Base-by-base conservation (phyloP, 306 rosid species). In the Corylus heterophylla region DNA sequence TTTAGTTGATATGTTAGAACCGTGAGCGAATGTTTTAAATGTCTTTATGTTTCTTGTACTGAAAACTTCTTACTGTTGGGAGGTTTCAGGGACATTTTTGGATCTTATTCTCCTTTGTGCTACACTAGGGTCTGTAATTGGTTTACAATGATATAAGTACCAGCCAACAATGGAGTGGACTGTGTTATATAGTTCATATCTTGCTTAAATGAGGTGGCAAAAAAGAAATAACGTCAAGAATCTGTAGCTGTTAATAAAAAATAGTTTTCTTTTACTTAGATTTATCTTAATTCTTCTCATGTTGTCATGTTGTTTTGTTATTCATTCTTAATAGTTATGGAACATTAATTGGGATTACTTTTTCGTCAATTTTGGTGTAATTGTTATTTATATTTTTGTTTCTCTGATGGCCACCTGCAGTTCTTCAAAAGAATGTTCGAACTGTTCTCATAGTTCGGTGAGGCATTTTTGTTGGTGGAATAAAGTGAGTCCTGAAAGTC, bases 391-490 rank as follows among this genome's bases (percentile, higher is more conserved):
- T 52, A 29, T 76, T 45, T 39, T 39, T 39, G 7, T 76, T 79
- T 12, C 72, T 64, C 54, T 42, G 52, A 45, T 87, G 75, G 74
- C 81, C 37, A 37, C 83, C 61, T 86, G 81, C 88, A 90, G 98
- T 80, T 51, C 85, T 78, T 78, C 90, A 78, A 25, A 80, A 45
- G 79, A 87, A 72, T 95, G 98, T 85, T 48, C 90, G 12, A 71
- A 78, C 78, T 95, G 98, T 86, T 78, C 70, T 48, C 98, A 95
- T 82, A 90, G 85, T 79, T 86, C 97, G 49, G 89, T 87, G 74
- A 87, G 98, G 54, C 98, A 95, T 82, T 95, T 92, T 82, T 91
- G 98, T 80, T 95, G 98, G 98, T 95, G 98, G 98, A 92, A 95
- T 76, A 95, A 90, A 80, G 98, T 92, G 84, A 85, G 90, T 87